phyloP scores from a whole-genome alignment of 495 filamentous ascomycete species.

The Aspergillus ostianus region DNA sequence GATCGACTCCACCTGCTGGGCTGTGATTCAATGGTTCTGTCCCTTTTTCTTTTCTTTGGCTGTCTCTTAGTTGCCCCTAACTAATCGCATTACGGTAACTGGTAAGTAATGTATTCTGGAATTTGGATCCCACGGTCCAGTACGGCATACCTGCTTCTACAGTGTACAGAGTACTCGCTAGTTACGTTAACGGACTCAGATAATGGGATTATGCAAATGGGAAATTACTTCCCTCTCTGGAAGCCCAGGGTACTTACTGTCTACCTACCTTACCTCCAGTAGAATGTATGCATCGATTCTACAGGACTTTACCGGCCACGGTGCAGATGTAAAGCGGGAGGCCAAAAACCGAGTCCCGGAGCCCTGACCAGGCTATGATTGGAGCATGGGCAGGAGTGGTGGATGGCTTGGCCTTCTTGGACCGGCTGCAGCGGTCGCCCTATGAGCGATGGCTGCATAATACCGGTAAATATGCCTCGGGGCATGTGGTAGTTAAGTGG shows the following conservation, averaged over 20 bases:
- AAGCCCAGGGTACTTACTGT: neutral
- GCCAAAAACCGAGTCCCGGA: slow-evolving; percentile 10
- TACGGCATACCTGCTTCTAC: neutral
- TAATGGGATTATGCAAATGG: neutral
- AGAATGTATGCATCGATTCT: neutral
- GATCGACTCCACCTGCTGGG: slow-evolving; percentile 15
- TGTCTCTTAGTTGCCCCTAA: neutral
- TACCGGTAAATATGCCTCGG: neutral
- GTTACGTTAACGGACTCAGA: too few relatives aligned
- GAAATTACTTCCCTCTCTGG: neutral
- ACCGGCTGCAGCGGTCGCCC: slow-evolving; percentile 7
- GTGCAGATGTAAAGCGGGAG: neutral
- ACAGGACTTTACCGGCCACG: too few relatives aligned
- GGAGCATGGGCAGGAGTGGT: slow-evolving; percentile 6
- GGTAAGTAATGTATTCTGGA: slow-evolving; percentile 3
- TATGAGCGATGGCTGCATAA: slow-evolving; percentile 8
- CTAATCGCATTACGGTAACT: neutral
- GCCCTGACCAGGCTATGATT: neutral
- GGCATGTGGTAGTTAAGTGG: neutral
- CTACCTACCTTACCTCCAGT: neutral
- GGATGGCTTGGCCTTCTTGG: slow-evolving; percentile 15
- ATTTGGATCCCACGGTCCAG: neutral
- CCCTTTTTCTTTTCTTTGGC: slow-evolving; percentile 12
- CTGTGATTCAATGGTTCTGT: slow-evolving; percentile 13
- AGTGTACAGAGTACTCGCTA: too few relatives aligned